Conservation (phyloP, 2,329 filamentous ascomycete genomes). For the Xylariales sp. region DNA sequence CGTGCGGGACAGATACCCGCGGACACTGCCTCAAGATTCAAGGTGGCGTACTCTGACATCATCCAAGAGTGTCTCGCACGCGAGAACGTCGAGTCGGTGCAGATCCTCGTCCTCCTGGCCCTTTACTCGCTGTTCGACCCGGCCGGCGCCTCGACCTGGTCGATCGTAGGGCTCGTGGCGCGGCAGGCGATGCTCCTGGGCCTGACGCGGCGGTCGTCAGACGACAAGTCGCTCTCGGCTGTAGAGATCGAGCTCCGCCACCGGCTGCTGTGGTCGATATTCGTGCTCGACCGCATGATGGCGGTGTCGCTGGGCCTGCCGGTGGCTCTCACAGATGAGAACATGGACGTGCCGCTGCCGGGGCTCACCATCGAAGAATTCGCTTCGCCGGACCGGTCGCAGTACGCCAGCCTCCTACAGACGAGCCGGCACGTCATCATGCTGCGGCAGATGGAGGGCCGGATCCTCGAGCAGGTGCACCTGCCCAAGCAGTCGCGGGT, state of each 20-base stretch:
- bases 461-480: constrained; percentile 32
- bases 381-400: constrained; percentile 29
- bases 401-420: constrained; percentile 36
- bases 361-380: constrained; percentile 41
- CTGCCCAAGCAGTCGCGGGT: constrained; percentile 24
- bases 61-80: constrained; percentile 33
- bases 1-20: constrained; percentile 34
- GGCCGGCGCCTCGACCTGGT: constrained; percentile 31
- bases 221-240: constrained; percentile 19
- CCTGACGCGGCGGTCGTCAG: constrained; percentile 25
- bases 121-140: constrained; percentile 41
- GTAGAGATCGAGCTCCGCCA: constrained; percentile 26
- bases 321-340: constrained; percentile 32
- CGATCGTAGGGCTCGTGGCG: constrained; percentile 34
- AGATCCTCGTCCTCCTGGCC: constrained; percentile 35
- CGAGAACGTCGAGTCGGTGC: constrained; percentile 31
- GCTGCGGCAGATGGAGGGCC: constrained; percentile 37
- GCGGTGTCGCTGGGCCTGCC: constrained; percentile 35
- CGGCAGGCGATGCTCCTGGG: constrained; percentile 34
- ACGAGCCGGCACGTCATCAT: constrained; percentile 40
- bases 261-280: constrained; percentile 41
- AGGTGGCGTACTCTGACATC: constrained; percentile 33
- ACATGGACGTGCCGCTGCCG: constrained; percentile 35
- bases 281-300: constrained; percentile 41
- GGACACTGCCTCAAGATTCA: constrained; percentile 25